Evolutionary conservation across 2,329 filamentous ascomycete species (phyloP), one percentile per base, ranked within the genome.

Genomic region (Sporothrix sp.): DNA sequence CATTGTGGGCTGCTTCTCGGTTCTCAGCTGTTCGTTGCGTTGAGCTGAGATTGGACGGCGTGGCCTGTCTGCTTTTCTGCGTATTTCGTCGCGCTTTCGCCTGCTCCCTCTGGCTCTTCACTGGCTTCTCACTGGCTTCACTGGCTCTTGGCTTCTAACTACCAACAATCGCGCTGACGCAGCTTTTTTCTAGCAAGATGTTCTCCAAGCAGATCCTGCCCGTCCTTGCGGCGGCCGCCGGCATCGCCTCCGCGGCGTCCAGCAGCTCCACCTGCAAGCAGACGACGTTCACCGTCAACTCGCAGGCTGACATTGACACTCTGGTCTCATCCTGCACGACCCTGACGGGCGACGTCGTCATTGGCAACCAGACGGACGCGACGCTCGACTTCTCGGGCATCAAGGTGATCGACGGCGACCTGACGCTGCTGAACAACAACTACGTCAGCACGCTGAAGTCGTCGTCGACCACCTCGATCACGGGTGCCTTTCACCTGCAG

Each of bases 281-380:
- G 53, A 52, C 61, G 47, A 70, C 70, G 16, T 68, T 70, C 55
- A 81, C 78, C 58, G 74, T 88, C 70, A 74, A 75, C 66, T 82
- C 76, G 68, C 76, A 72, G 50, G 77, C 79, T 59, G 76, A 86
- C 63, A 81, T 78, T 52, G 74, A 73, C 16, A 65, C 64, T 44
- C 70, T 91, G 54, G 66, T 75, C 49, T n/a, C n/a, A n/a, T 61
- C 64, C 56, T 95, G 90, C 77, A 64, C 69, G n/a, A 84, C 78
- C 51, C 75, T 87, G 63, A 69, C 77, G 47, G 88, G 85, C 61
- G 75, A 78, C 64, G 72, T 95, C 55, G 74, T 78, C 56, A 75
- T 95, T 57, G 74, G 73, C 55, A 71, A 72, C 33, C 63, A 66
- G 47, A 74, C 81, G 35, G 68, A 73, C 47, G 77, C 76, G 42